Evolutionary conservation across 805 yeast species (phyloP).

Genomic region (Pichia exigua): DNA sequence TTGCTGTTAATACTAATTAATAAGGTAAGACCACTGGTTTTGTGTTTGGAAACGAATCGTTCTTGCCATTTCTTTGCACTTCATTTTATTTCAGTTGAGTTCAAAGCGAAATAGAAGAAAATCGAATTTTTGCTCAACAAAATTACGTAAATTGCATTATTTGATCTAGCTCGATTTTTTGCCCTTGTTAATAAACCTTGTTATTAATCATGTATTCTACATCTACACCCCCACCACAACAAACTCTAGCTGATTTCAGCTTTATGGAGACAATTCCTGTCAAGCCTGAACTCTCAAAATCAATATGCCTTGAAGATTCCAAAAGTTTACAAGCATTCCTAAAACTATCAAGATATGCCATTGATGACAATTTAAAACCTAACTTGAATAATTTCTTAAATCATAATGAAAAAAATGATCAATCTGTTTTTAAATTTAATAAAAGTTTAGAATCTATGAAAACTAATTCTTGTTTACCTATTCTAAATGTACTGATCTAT

Average conservation of each 20-base stretch:
- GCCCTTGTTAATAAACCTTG: neutral
- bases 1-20: neutral
- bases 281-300: slow-evolving; percentile 22
- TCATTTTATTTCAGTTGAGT: neutral
- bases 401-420: slow-evolving; percentile 19
- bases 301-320: slow-evolving; percentile 27
- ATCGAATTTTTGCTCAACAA: too few relatives aligned
- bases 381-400: slow-evolving; percentile 33
- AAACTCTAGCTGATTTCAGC: neutral
- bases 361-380: slow-evolving; percentile 41
- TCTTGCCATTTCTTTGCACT: too few relatives aligned
- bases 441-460: neutral
- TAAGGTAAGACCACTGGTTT: too few relatives aligned
- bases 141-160: neutral
- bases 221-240: neutral
- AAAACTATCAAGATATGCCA: slow-evolving; percentile 27
- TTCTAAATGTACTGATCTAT: slow-evolving; percentile 31
- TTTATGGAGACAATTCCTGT: slow-evolving; percentile 20
- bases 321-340: slow-evolving; percentile 32
- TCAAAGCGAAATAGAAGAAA: neutral
- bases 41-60: too few relatives aligned
- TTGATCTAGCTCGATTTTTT: neutral
- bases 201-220: neutral
- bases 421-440: slow-evolving; percentile 19
- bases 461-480: slow-evolving; percentile 27